Evolutionary conservation across 116 monocot genomes (phyloP).

Genomic region (Zostera marina): DNA sequence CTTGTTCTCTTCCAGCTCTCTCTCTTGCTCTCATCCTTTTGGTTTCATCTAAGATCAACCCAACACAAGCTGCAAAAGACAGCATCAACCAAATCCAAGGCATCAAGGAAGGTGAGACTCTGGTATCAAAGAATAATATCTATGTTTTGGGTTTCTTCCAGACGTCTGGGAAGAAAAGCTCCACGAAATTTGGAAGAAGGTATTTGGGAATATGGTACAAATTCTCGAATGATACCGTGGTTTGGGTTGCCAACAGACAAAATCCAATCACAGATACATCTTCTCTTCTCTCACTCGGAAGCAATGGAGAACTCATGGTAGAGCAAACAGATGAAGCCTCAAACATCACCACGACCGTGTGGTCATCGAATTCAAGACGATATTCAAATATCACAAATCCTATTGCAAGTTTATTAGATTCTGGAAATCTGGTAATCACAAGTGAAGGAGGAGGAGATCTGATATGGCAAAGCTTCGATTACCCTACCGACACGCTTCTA

Average conservation of each 20-base stretch:
- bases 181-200: conserved; percentile 7
- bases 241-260: conserved; percentile 33
- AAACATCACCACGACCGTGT: neutral
- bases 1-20: too few relatives aligned
- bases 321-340: neutral
- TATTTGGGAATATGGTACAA: conserved; percentile 45
- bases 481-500: conserved; percentile 31
- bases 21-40: too few relatives aligned
- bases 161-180: neutral
- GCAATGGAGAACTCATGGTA: conserved; percentile 11
- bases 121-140: conserved; percentile 7
- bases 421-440: conserved; percentile 18
- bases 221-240: conserved; percentile 1
- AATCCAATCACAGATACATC: conserved; percentile 13
- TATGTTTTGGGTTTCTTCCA: conserved; percentile 21
- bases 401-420: conserved; percentile 13
- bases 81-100: neutral
- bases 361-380: conserved; percentile 3
- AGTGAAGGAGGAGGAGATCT: neutral
- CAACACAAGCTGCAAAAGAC: too few relatives aligned
- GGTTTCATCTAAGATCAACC: too few relatives aligned
- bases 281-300: conserved; percentile 1
- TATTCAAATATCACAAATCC: neutral
- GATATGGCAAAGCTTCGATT: conserved; percentile 36
- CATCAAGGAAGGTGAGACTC: neutral